Base-by-base conservation (phyloP, 2,329 filamentous ascomycete genomes). In the Colletotrichum viniferum region DNA sequence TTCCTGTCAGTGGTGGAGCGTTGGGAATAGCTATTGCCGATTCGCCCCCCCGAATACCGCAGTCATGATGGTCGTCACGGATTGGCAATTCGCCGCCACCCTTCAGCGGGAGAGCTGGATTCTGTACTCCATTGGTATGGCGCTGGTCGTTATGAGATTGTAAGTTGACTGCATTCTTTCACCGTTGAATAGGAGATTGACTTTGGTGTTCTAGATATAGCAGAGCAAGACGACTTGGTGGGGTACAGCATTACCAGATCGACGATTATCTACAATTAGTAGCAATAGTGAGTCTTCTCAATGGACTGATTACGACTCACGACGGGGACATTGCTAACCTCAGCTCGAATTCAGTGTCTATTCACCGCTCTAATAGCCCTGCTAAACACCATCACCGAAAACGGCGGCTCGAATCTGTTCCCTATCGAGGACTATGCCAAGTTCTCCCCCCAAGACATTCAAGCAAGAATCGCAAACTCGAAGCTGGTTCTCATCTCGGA, bases 401-500 rank as follows among this genome's bases (percentile, higher is more conserved):
- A 48, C 2, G 74, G 74, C 52, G 74, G 74, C 32, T 76, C 74
- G 67, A 88, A 87, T 71, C 79, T 88, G 3, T 85, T 82, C 68
- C 83, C 78, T 6, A 84, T 84, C 7, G 85, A 83, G 67, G 81
- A 82, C 30, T 71, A 76, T 3, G 82, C 21, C 7, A 48, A 24
- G 0, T 18, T 80, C 0, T 83, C 81, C 8, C 73, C 79, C 16
- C 71, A 78, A 18, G 83, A 87, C 12, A 84, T 87, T 7, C 52
- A 83, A 34, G 84, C 86, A 24, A 83, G 87, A 9, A 84, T 87
- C 56, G 82, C 83, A 48, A 86, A 85, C 14, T 85, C 84, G 16
- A 87, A 87, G 78, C 82, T 87, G 43, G 85, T 86, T 18, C 78
- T 87, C 6, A 79, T 86, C 2, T 85, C 85, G 4, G 86, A 88